Evolutionary conservation across 352 stramenopile species (phyloP), one percentile per base, ranked within the genome.

Genomic region (Phytophthora meadii): DNA sequence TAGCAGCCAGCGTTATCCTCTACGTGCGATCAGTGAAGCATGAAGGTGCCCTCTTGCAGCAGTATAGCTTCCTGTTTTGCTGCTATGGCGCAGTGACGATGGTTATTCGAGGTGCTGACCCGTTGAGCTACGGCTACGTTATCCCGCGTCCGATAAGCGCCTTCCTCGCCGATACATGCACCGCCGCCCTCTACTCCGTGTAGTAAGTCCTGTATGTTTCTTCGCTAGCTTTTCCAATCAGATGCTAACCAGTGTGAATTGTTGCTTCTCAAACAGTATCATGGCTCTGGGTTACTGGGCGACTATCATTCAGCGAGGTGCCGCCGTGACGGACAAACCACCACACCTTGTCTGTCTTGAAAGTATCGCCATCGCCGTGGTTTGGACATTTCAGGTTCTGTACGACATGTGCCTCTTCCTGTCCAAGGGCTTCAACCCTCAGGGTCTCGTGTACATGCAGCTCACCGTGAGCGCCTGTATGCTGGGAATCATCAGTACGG

Each of bases 261-360:
- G 14, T 59, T 62, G 25, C 36, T 67, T 50, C 4, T 65, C 9
- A 14, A 36, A 42, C 40, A 82, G 76, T 50, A 79, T 84, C 17
- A 65, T 79, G 72, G 76, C 76, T 44, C 42, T 82, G 28, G 68
- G 65, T n/a, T 84, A 82, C 45, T 84, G 76, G 76, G 72, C 72
- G 3, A 76, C 72, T 6, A 74, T 84, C 30, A 82, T 82, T 28
- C 76, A 82, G 51, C 64, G 61, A 10, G 72, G 71, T 19, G 70
- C 76, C 9, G 70, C 64, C 9, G 53, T 75, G 34, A 76, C 69
- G 19, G 56, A 70, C 19, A 78, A 77, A 19, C 61, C 72, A 4
- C 60, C 62, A 30, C 61, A 74, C 22, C 63, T 82, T 9, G 67
- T 69, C 12, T 72, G 61, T 8, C 46, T 84, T 1, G 70, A 82